Conservation (phyloP, 108 stramenopile genomes). For the Aurantiochytrium sp. region DNA sequence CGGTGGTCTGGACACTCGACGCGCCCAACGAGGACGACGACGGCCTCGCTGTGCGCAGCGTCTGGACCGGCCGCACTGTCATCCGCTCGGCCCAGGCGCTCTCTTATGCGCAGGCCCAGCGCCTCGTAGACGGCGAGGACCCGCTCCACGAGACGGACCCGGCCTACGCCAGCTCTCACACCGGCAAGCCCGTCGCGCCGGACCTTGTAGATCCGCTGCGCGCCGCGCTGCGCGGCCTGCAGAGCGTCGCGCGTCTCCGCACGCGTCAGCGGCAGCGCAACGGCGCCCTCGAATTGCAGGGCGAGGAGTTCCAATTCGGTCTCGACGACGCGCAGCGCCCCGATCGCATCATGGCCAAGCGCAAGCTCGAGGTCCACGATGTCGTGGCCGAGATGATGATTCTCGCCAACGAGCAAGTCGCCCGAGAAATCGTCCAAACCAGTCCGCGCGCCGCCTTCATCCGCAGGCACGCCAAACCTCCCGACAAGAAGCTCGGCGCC, state of each 20-base stretch:
- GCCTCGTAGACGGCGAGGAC: constrained; percentile 76
- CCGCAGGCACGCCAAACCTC: constrained; percentile 48
- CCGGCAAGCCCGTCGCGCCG: not conserved
- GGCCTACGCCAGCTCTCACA: not conserved
- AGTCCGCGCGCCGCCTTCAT: constrained; percentile 64
- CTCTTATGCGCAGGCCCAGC: constrained; percentile 94
- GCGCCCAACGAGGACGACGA: constrained; percentile 80
- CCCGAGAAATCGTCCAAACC: constrained; percentile 49
- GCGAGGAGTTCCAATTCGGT: constrained; percentile 60
- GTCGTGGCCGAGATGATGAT: constrained; percentile 81
- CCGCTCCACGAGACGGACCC: constrained; percentile 62
- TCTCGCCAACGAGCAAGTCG: constrained; percentile 66
- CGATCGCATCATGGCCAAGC: constrained; percentile 57
- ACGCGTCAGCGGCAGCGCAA: not conserved
- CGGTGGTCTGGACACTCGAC: constrained; percentile 75
- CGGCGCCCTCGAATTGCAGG: constrained; percentile 33
- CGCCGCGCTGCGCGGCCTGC: constrained; percentile 34
- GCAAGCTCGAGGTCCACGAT: constrained; percentile 71
- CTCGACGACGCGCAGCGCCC: constrained; percentile 58
- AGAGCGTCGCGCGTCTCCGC: not conserved
- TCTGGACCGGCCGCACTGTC: constrained; percentile 83
- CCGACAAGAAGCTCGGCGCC: not conserved
- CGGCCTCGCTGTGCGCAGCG: constrained; percentile 74
- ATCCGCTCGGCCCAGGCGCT: constrained; percentile 89
- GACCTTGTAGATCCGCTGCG: constrained; percentile 46